Evolutionary conservation across 139 green algal genomes (phyloP), one percentile per base, ranked within the genome.

Genomic region (Chlorella sp.): DNA sequence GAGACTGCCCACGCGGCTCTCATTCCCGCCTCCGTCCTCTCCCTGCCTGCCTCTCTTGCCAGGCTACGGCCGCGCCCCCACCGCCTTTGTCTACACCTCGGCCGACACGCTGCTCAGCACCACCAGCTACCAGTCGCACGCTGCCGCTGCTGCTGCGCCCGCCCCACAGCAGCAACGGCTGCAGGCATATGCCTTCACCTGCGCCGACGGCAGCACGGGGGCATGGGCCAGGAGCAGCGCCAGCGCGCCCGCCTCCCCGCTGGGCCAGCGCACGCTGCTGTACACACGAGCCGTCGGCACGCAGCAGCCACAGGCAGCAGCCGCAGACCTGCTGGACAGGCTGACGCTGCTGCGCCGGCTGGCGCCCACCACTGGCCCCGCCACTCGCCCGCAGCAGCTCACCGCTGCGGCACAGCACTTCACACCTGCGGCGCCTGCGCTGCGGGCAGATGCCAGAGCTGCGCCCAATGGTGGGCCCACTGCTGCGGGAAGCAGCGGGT

Each of bases 11-110:
- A 71, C 64, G 5, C 24, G 64, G 21, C 64, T 71, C 21, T 26
- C 64, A 32, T 18, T 68, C 14, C 60, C 60, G 14, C 19, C 39
- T 16, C 26, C 12, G 11, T 40, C 11, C 40, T 66, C 76, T 28
- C 2, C 30, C 39, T 12, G 16, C 36, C 48, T 85, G 79, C 28
- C 4, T 12, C n/a, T 15, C 39, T 26, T 57, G 26, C 78, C 85
- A 89, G 85, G 85, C 71, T 89, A 89, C n/a, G 85, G 85, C n/a
- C 85, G 71, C 22, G 85, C 71, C 12, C 85, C 85, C 32, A 89
- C 85, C 32, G 71, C 85, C 22, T 83, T 66, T 22, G 42, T 89
- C 30, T 60, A 82, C 85, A 89, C 85, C n/a, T 81, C 61, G 32
- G 42, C 71, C 4, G 85, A 71, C 85, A 83, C 71, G 21, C 21